Conservation (phyloP, 108 stramenopile species). For the Thalassiosira profunda region DNA sequence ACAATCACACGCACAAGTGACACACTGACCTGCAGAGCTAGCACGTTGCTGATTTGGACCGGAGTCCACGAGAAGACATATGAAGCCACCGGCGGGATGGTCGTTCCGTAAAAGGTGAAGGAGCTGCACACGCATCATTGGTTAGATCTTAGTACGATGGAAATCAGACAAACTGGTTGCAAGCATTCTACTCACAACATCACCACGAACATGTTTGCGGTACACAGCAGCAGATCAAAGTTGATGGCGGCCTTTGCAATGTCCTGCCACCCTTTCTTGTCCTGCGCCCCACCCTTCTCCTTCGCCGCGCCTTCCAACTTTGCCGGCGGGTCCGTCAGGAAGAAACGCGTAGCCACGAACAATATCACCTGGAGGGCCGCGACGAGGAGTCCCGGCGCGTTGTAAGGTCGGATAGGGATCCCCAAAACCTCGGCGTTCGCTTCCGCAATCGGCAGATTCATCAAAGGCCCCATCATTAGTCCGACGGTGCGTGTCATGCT, state of each 20-base stretch:
- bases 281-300: background rate
- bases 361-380: background rate
- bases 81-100: conserved; percentile 60
- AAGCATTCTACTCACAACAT: too few species aligned
- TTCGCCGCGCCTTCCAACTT: background rate
- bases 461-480: conserved; percentile 11
- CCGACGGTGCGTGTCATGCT: conserved; percentile 24
- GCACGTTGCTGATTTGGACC: conserved; percentile 50
- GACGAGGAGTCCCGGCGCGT: conserved; percentile 11
- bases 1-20: background rate
- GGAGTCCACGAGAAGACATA: conserved; percentile 69
- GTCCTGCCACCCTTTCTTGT: background rate
- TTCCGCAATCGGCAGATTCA: conserved; percentile 13
- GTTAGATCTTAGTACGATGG: too few species aligned
- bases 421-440: conserved; percentile 7
- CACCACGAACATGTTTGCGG: background rate
- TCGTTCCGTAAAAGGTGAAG: conserved; percentile 7
- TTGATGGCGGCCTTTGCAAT: conserved; percentile 26
- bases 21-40: too few species aligned
- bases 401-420: background rate
- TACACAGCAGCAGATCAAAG: conserved; percentile 42
- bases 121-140: background rate
- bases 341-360: background rate
- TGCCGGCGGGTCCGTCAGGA: conserved; percentile 15
- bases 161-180: conserved; percentile 10